Conservation (phyloP, 371 early-diverging fungal species). For the Synchytrium microbalum region DNA sequence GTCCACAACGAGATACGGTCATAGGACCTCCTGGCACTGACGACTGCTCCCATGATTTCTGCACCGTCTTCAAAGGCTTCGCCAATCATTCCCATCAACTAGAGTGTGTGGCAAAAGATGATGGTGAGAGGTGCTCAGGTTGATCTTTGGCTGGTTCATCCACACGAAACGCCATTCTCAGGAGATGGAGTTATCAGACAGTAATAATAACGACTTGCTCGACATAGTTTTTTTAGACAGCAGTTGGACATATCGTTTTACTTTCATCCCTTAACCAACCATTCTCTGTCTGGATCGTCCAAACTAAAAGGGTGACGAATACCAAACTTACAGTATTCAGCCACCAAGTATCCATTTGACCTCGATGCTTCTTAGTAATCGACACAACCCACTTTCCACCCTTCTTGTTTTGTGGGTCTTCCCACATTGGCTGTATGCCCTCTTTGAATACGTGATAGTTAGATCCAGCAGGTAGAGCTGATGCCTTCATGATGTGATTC, state of each 20-base stretch:
- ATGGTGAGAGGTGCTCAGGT: constrained; percentile 8
- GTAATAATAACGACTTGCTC: background rate
- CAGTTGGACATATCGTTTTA: constrained; percentile 13
- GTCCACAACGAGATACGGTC: constrained; percentile 91
- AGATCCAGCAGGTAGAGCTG: constrained; percentile 66
- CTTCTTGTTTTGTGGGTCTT: constrained; percentile 89
- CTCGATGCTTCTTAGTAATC: constrained; percentile 63
- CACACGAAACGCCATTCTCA: no score
- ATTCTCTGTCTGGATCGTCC: background rate
- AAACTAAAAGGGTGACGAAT: background rate
- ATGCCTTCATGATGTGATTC: constrained; percentile 80
- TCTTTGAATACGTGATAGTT: constrained; percentile 97
- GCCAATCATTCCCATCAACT: constrained; percentile 66
- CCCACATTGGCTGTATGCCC: constrained; percentile 99
- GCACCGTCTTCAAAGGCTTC: constrained; percentile 74
- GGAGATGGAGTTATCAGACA: no score
- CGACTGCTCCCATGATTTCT: constrained; percentile 87
- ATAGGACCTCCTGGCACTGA: constrained; percentile 70
- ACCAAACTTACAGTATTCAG: constrained; percentile 66
- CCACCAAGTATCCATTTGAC: constrained; percentile 78
- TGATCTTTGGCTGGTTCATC: no score
- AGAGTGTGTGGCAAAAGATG: constrained; percentile 49
- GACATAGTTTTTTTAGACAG: constrained; percentile 5
- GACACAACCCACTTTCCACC: constrained; percentile 96
- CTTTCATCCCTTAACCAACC: background rate